phyloP scores from a whole-genome alignment of 768 basidiomycete genomes.

The Suillus plorans region DNA sequence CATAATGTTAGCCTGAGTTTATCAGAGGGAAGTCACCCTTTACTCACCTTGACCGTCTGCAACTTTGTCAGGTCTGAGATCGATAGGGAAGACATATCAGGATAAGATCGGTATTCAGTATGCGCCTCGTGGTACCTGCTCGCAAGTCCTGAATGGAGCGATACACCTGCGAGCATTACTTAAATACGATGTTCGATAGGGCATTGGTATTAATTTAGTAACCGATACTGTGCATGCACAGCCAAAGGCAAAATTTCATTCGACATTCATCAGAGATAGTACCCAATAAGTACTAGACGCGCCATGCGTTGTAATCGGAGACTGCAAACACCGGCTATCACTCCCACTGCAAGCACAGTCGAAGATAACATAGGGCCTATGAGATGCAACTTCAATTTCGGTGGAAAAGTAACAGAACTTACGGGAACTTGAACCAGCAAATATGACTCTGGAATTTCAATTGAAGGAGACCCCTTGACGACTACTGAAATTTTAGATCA shows the following conservation, averaged over 20 bases:
- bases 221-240: background rate
- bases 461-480: background rate
- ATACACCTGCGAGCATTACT: background rate
- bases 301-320: background rate
- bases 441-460: background rate
- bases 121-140: background rate
- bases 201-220: background rate
- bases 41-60: conserved; percentile 15
- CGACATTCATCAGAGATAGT: background rate
- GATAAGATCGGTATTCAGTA: background rate
- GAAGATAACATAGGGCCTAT: background rate
- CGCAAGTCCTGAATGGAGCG: background rate
- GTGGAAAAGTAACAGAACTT: background rate
- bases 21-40: no score
- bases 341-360: background rate
- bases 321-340: background rate
- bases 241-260: background rate
- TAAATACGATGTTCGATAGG: background rate
- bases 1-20: background rate
- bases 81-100: conserved; percentile 2
- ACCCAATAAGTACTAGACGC: background rate
- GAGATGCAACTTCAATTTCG: background rate
- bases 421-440: background rate
- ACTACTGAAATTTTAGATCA: background rate
- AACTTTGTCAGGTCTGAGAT: conserved; percentile 10